Conservation (phyloP, 805 yeast species). For the Candida loeiensis region DNA sequence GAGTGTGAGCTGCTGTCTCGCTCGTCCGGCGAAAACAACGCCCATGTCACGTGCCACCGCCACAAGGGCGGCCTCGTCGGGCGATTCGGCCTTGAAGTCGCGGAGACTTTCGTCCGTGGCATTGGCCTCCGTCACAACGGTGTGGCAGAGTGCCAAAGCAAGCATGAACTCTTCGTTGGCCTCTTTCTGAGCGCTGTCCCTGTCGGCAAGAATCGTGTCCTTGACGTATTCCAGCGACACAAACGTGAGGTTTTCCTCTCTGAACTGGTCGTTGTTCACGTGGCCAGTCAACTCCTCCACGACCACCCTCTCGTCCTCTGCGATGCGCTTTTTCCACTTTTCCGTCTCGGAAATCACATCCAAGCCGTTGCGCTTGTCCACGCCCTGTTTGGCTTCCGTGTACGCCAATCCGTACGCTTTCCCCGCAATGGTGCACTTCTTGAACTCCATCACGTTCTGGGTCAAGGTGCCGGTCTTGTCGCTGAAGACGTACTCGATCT, state of each 20-base stretch:
- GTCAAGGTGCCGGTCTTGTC: conserved; percentile 85
- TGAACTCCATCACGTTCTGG: conserved; percentile 82
- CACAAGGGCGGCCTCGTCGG: conserved; percentile 82
- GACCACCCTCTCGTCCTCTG: conserved; percentile 59
- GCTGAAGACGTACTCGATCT: conserved; percentile 78
- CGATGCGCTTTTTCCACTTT: conserved; percentile 51
- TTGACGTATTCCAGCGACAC: conserved; percentile 54
- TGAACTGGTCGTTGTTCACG: conserved; percentile 32
- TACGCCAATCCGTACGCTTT: conserved; percentile 72
- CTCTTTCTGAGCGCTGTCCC: conserved; percentile 31
- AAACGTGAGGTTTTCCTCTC: conserved; percentile 54
- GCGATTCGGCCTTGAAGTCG: conserved; percentile 73
- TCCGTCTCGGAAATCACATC: conserved; percentile 63
- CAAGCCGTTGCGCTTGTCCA: conserved; percentile 72
- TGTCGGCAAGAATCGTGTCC: conserved; percentile 45
- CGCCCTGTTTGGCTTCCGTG: conserved; percentile 78
- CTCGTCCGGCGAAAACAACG: conserved; percentile 53
- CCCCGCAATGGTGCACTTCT: conserved; percentile 75
- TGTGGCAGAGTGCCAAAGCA: conserved; percentile 69
- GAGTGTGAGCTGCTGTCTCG: conserved; percentile 44
- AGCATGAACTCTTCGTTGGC: conserved; percentile 58
- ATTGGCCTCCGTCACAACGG: conserved; percentile 61
- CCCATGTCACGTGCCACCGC: conserved; percentile 73
- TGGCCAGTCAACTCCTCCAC: conserved; percentile 27
- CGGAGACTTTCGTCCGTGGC: conserved; percentile 38